Conservation (phyloP, 495 filamentous ascomycete genomes). For the Penicillium paxilli region DNA sequence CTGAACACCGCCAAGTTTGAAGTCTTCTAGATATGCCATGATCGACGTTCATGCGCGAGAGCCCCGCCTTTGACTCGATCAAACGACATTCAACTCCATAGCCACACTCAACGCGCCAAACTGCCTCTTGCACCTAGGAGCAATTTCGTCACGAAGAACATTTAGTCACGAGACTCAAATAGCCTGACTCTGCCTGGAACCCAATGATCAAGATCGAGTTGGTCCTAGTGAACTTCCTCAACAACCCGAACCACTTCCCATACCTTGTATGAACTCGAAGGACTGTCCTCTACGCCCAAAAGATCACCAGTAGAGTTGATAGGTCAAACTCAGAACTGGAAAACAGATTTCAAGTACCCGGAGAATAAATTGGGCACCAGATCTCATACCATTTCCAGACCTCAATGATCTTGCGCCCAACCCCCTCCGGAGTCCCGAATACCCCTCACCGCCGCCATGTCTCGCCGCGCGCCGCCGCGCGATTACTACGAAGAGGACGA, state of each 20-base stretch:
- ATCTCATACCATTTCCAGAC: not conserved
- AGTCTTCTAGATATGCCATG: constrained; percentile 1
- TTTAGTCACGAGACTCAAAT: not conserved
- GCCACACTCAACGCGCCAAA: not conserved
- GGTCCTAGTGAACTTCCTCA: not conserved
- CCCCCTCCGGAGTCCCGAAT: constrained; percentile 2
- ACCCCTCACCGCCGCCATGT: constrained; percentile 24
- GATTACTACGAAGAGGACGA: constrained; percentile 34
- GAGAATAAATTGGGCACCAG: not conserved
- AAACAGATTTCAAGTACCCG: not conserved
- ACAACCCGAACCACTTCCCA: not conserved
- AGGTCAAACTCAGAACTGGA: not conserved
- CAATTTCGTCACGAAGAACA: not conserved
- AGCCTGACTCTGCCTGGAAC: not conserved
- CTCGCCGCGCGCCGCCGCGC: constrained; percentile 31
- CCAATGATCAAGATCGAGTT: not conserved
- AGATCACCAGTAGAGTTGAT: not conserved
- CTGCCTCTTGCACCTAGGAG: not conserved
- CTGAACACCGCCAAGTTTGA: not conserved
- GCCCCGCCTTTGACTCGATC: constrained; percentile 5
- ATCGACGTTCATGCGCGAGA: constrained; percentile 4
- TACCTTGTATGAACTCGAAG: not conserved
- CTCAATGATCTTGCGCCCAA: not conserved
- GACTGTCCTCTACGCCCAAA: not conserved
- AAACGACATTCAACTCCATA: not conserved